Percentiles rank a stretch among this genome's conserved stretches.
These are phyloP conservation scores for Ophiostoma perfectum DNA, from an alignment of 2,329 filamentous ascomycete species.

Conservation along the genomic window DNA sequence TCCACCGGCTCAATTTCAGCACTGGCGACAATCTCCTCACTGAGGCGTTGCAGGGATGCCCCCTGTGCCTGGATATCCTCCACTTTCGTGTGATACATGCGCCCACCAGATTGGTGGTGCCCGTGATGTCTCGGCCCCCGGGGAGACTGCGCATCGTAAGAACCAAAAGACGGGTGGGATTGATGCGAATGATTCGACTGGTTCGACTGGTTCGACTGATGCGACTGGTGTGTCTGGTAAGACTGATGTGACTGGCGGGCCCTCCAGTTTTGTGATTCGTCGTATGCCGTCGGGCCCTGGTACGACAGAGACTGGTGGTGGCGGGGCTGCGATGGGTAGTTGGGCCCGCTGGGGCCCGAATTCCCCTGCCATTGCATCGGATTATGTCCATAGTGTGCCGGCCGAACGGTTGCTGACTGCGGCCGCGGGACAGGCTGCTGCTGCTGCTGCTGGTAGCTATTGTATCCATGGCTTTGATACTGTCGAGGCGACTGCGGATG, in stretches of 20 bases:
- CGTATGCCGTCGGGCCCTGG: constrained; percentile 29
- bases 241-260: constrained; percentile 20
- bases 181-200: constrained; percentile 18
- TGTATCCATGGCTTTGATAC: constrained; percentile 15
- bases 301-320: constrained; percentile 35
- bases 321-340: constrained; percentile 28
- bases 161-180: constrained; percentile 24
- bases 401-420: constrained; percentile 34
- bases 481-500: constrained; percentile 21
- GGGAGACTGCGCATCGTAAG: constrained; percentile 12
- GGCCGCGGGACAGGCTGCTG: constrained; percentile 28
- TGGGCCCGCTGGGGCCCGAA: constrained; percentile 15
- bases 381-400: constrained; percentile 29
- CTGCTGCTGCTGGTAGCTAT: constrained; percentile 25
- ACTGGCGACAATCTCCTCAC: constrained; percentile 45
- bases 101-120: constrained; percentile 25
- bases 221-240: constrained; percentile 30
- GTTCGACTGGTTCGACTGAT: constrained; percentile 17
- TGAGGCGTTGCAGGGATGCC: constrained; percentile 46
- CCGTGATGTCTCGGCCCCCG: constrained; percentile 17
- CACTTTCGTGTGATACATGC: constrained; percentile 31
- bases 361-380: constrained; percentile 22
- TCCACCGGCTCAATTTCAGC: constrained; percentile 61
- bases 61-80: constrained; percentile 48
- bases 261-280: constrained; percentile 31